Evolutionary conservation across 768 basidiomycete species (phyloP).

Genomic region (Tylopilus cervinicoccineus): DNA sequence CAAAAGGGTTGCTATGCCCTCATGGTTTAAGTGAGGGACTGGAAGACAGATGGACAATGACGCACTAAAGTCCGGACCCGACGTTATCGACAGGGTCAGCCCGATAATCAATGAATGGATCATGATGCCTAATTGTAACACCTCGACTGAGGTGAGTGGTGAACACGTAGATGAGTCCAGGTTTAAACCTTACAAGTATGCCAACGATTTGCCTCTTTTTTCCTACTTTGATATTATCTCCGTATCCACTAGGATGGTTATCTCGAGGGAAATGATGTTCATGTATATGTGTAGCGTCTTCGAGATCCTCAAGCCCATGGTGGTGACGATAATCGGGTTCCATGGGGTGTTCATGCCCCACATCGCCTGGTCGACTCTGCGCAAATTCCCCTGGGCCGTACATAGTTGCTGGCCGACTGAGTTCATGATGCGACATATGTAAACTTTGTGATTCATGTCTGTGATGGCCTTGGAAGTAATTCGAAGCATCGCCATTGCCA

Average conservation of each 20-base stretch:
- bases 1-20: slow-evolving; percentile 55
- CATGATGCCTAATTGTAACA: slow-evolving; percentile 83
- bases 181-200: slow-evolving; percentile 48
- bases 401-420: slow-evolving; percentile 17
- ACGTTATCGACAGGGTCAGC: slow-evolving; percentile 66
- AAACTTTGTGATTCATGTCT: slow-evolving; percentile 28
- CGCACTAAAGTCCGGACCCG: slow-evolving; percentile 69
- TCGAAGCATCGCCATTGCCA: slow-evolving; percentile 1
- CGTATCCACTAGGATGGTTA: neutral
- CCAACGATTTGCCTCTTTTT: slow-evolving; percentile 67
- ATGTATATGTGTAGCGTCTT: neutral
- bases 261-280: slow-evolving; percentile 3
- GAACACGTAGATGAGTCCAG: neutral
- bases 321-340: slow-evolving; percentile 7
- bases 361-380: neutral
- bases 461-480: slow-evolving; percentile 34
- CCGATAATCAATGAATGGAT: slow-evolving; percentile 80
- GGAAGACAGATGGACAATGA: slow-evolving; percentile 9
- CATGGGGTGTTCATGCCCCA: slow-evolving; percentile 1
- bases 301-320: slow-evolving; percentile 6
- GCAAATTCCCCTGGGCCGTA: slow-evolving; percentile 17
- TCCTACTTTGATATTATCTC: slow-evolving; percentile 37
- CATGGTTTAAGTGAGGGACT: neutral
- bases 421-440: slow-evolving; percentile 31
- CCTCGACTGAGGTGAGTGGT: slow-evolving; percentile 36